These are phyloP conservation scores for Candida ortonii DNA, from an alignment of 805 yeast species.

Conservation along the genomic window DNA sequence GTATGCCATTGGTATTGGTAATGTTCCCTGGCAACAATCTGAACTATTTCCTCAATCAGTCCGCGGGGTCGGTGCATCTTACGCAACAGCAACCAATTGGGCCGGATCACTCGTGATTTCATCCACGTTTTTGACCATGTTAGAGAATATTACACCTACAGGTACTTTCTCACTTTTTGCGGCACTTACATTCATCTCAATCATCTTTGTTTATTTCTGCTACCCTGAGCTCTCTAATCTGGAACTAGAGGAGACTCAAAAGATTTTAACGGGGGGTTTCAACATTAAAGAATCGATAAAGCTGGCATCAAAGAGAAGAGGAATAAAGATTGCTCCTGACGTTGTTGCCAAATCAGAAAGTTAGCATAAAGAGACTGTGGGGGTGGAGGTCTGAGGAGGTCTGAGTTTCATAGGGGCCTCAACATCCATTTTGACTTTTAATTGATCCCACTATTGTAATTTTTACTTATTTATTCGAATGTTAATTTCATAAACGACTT, in stretches of 20 bases:
- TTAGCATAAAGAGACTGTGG: conserved; percentile 1
- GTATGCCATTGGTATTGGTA: conserved; percentile 94
- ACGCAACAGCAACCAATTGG: conserved; percentile 94
- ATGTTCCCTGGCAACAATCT: conserved; percentile 97
- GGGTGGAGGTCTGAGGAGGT: not conserved
- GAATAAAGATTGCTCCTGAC: conserved; percentile 3
- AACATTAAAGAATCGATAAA: conserved; percentile 65
- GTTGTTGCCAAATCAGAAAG: not conserved
- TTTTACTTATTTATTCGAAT: too few relatives aligned
- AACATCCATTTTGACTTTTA: too few relatives aligned
- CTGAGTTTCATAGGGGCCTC: not conserved
- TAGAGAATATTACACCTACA: conserved; percentile 87
- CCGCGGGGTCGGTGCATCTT: conserved; percentile 87
- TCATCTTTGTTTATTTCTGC: conserved; percentile 73
- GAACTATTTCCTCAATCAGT: conserved; percentile 93
- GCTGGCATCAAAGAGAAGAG: conserved; percentile 47
- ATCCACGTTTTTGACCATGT: conserved; percentile 90
- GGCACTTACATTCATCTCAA: conserved; percentile 68
- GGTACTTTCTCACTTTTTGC: conserved; percentile 94
- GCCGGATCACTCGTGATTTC: conserved; percentile 89
- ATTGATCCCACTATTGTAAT: too few relatives aligned
- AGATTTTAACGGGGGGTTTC: conserved; percentile 78
- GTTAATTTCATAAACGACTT: too few relatives aligned
- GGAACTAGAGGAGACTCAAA: conserved; percentile 88
- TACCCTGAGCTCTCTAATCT: conserved; percentile 92